These are phyloP conservation scores for Mycotypha africana DNA, from an alignment of 371 early-diverging fungal genomes.

Conservation along the genomic window DNA sequence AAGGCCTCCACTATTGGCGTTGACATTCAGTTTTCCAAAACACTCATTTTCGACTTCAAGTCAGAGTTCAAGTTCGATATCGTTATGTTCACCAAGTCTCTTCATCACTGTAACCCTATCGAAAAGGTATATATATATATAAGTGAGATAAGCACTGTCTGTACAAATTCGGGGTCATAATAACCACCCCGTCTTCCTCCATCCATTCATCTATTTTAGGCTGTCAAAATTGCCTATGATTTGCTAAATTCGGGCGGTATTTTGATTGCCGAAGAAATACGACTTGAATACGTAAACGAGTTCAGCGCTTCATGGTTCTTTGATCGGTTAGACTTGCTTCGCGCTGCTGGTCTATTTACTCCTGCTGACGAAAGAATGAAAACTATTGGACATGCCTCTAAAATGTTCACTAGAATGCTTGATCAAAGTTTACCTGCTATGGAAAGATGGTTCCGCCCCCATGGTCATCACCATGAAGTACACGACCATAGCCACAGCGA, in stretches of 20 bases:
- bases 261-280: slow-evolving; percentile 26
- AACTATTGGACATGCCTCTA: slow-evolving; percentile 1
- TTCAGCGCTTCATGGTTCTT: slow-evolving; percentile 12
- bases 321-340: slow-evolving; percentile 24
- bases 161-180: too few relatives aligned
- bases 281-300: slow-evolving; percentile 4
- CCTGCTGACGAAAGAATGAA: slow-evolving; percentile 1
- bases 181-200: too few relatives aligned
- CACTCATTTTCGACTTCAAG: slow-evolving; percentile 12
- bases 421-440: slow-evolving; percentile 1
- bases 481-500: not conserved
- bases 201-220: too few relatives aligned
- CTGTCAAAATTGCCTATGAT: slow-evolving; percentile 14
- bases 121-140: too few relatives aligned
- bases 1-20: slow-evolving; percentile 2
- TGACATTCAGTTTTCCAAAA: slow-evolving; percentile 4
- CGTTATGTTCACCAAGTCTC: slow-evolving; percentile 30
- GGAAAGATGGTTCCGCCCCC: slow-evolving; percentile 11
- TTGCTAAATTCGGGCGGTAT: slow-evolving; percentile 19
- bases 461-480: not conserved
- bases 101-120: slow-evolving; percentile 29
- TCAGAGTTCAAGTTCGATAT: slow-evolving; percentile 15
- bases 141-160: too few relatives aligned
- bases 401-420: slow-evolving; percentile 3
- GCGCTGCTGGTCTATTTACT: not conserved